Evolutionary conservation across 805 yeast species (phyloP), one percentile per base, ranked within the genome.

Genomic region (Saccharomyces paradoxus): DNA sequence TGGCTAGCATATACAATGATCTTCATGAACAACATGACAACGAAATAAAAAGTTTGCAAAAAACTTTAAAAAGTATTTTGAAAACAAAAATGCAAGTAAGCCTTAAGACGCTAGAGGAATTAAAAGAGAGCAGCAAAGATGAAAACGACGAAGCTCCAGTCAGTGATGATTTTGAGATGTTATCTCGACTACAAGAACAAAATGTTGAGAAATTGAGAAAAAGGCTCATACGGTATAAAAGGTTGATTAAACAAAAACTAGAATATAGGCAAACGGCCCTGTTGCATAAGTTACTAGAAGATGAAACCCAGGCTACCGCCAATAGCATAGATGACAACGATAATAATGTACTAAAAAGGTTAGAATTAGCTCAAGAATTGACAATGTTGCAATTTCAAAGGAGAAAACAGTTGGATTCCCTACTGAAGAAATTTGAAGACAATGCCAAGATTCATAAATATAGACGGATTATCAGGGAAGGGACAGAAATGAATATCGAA

Each of bases 91-190:
- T 58, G n/a, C 55, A 59, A 17, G 60, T 64, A 1, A 55, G 64
- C 46, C 28, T 55, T 3, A 62, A 63, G 41, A 64, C 73, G 8
- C 54, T 64, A 24, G 72, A 69, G 24, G 64, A 81, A 63, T 60
- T 82, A 14, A 83, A 86, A 63, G 81, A 83, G 56, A 86, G 80
- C 60, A 96, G 89, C 66, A 77, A 75, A 22, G 81, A 83, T 58
- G 96, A 96, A 6, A 87, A 88, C 60, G 86, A 95, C 2, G 54
- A 54, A 46, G 61, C 54, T 28, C 56, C 24, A 49, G 57, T 54
- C 47, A 54, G 48, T 41, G 53, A 24, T 13, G 57, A 60, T 21
- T 37, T 60, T 22, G 53, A 52, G 26, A 48, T 52, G 52, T 48
- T 53, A n/a, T 58, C 44, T 37, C 22, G 7, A 17, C 17, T 17